phyloP scores from a whole-genome alignment of 2,329 filamentous ascomycete species.

The Myriosclerotinia scirpicola region DNA sequence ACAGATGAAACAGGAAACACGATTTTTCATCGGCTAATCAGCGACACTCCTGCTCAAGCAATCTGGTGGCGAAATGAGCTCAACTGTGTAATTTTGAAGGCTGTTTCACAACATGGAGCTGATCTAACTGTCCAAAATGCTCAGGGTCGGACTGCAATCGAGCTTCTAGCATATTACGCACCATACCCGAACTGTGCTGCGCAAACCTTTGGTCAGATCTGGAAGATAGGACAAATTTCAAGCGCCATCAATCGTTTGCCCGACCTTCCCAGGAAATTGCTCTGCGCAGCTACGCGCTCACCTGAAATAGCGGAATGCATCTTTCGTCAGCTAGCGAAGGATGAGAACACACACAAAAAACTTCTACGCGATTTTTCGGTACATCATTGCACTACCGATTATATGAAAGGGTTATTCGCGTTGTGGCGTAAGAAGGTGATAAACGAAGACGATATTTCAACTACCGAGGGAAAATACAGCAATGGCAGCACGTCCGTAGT shows the following conservation, averaged over 20 bases:
- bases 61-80: not conserved
- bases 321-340: not conserved
- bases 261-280: not conserved
- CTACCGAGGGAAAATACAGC: not conserved
- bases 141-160: not conserved
- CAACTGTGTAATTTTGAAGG: not conserved
- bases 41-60: not conserved
- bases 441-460: not conserved
- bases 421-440: rapidly evolving
- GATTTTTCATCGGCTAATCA: not conserved
- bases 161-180: not conserved
- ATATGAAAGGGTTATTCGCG: not conserved
- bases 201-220: not conserved
- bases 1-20: not conserved
- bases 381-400: not conserved
- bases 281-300: not conserved
- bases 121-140: not conserved
- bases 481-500: not conserved
- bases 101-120: not conserved
- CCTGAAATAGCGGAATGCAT: not conserved
- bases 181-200: rapidly evolving
- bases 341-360: not conserved
- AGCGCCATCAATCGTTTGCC: too few relatives aligned
- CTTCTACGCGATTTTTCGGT: not conserved
- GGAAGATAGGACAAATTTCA: not conserved